Base-by-base conservation (phyloP, 768 basidiomycete species). In the Boletus vinaceobasis region DNA sequence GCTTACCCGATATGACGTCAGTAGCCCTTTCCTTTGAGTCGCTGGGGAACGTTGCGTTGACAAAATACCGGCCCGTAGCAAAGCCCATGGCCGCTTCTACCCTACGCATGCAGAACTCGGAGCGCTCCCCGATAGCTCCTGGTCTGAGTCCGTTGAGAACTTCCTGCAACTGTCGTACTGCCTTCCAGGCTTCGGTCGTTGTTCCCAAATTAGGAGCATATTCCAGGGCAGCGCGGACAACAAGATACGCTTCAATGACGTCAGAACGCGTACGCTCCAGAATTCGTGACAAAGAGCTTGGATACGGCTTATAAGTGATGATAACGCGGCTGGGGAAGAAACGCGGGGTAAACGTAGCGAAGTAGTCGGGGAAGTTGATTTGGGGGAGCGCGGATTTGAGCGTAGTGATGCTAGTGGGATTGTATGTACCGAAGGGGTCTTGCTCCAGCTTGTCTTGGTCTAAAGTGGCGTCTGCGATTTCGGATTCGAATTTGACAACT, bases 391-490 rank as follows among this genome's bases (percentile, higher is more conserved):
- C 73, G 17, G 77, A 74, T 29, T 84, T 85, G 53, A 98, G 80
- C 37, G 88, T 86, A 15, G 79, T 76, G 51, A 93, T 75, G 3
- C 81, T 75, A 39, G 81, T 77, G 7, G 93, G 93, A 67, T 98
- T 98, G 72, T 99, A 98, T 0, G 92, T 89, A 43, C 78, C 85
- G 43, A 91, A 76, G 2, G 95, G 95, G 67, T 98, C 87, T 69
- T 87, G 84, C 56, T 81, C 78, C 43, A 89, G 73, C 32, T 85
- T 76, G 63, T 87, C 88, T 83, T 87, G 77, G 61, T 96, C 93
- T 35, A 93, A 79, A 56, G 86, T 90, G 2, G 88, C 88, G 42
- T 83, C 73, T 0, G 92, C 92, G 26, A 99, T 72, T 62, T 80
- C 75, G 44, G 79, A 78, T 73, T 99, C 97, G 56, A 99, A 87